Evolutionary conservation across 495 filamentous ascomycete genomes (phyloP).

Genomic region (Pseudomonodictys pantanalensis): DNA sequence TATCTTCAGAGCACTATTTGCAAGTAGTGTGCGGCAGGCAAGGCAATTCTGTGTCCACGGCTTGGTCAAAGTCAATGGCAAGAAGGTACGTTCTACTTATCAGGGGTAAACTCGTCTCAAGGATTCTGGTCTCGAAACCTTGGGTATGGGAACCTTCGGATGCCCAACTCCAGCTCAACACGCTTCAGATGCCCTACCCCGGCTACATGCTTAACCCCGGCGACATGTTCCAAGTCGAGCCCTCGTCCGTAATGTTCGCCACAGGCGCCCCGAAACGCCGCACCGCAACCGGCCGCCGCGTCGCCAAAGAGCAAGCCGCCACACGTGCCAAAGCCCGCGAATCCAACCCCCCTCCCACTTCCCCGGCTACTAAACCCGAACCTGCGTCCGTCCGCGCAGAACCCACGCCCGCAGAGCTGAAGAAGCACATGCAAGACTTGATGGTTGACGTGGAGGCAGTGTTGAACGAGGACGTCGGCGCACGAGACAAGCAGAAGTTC

Average conservation of each 20-base stretch:
- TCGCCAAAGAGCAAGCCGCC: slow-evolving; percentile 5
- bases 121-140: background rate
- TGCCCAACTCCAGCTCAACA: too few species aligned
- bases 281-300: slow-evolving; percentile 38
- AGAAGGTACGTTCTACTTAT: slow-evolving; percentile 60
- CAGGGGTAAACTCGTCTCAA: background rate
- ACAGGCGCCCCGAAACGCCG: slow-evolving; percentile 70
- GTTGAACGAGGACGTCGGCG: slow-evolving; percentile 36
- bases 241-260: slow-evolving; percentile 79
- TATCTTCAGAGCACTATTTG: slow-evolving; percentile 88
- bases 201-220: slow-evolving; percentile 95
- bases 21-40: slow-evolving; percentile 90
- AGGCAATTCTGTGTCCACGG: slow-evolving; percentile 93
- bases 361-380: slow-evolving; percentile 35
- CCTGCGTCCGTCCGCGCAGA: slow-evolving; percentile 39
- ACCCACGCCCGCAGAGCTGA: slow-evolving; percentile 23
- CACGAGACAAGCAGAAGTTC: slow-evolving; percentile 33
- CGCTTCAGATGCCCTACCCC: slow-evolving; percentile 76
- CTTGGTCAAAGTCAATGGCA: slow-evolving; percentile 90
- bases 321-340: slow-evolving; percentile 11
- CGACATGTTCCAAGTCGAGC: slow-evolving; percentile 94
- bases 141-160: too few species aligned
- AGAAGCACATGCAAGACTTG: slow-evolving; percentile 22
- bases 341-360: slow-evolving; percentile 37
- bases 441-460: slow-evolving; percentile 23